A percentile compares a stretch with the other conserved stretches of the same genome.
These are phyloP conservation scores for Mycena pura DNA, from an alignment of 768 basidiomycete species.

Conservation along the genomic window DNA sequence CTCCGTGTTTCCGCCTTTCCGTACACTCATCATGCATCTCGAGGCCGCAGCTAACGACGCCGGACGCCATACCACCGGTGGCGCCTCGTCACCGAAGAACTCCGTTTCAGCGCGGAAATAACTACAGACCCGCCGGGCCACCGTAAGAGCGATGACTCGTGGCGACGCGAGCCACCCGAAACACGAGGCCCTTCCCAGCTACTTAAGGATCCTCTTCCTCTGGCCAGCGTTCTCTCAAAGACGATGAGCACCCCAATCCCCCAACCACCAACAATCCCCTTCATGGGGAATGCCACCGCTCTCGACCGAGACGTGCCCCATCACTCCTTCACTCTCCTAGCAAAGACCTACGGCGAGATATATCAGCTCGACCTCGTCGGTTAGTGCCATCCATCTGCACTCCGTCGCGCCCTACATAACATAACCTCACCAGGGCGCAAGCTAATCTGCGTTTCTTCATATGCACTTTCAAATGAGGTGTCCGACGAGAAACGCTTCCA, in stretches of 20 bases:
- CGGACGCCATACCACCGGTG: no score
- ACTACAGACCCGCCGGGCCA: no score
- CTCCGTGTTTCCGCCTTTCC: no score
- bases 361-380: constrained; percentile 45
- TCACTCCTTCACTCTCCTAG: constrained; percentile 41
- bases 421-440: constrained; percentile 17
- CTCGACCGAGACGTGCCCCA: constrained; percentile 46
- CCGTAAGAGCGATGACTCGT: no score
- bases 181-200: no score
- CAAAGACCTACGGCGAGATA: constrained; percentile 49
- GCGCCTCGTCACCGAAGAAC: no score
- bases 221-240: no score
- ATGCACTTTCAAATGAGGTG: constrained; percentile 47
- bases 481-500: constrained; percentile 50
- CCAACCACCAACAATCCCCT: constrained; percentile 47
- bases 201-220: no score
- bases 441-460: constrained; percentile 39
- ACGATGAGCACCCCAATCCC: constrained; percentile 48
- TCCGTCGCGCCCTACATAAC: not conserved
- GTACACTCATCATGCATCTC: no score
- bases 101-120: no score
- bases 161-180: no score
- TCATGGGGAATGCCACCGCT: constrained; percentile 47
- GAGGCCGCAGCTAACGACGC: no score
- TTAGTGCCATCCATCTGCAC: constrained; percentile 17